These are phyloP conservation scores for Penicillium ochrochloron DNA, from an alignment of 495 filamentous ascomycete species.

Conservation along the genomic window DNA sequence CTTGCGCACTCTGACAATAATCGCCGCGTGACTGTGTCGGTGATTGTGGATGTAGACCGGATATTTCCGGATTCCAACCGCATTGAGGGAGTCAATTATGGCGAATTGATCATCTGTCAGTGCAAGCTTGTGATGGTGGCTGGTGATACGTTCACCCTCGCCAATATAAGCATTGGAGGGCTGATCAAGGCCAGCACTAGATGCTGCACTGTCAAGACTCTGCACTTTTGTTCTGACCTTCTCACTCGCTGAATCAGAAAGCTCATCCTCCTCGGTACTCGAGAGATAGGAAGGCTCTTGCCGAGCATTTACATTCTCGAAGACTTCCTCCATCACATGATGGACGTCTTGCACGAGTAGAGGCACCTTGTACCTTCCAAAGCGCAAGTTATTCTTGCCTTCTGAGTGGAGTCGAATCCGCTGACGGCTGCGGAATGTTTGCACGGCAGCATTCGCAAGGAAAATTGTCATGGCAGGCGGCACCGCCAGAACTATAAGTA, in stretches of 20 bases:
- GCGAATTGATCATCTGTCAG: constrained; percentile 78
- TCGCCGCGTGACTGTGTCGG: constrained; percentile 84
- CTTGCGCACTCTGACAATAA: constrained; percentile 74
- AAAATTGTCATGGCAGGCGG: constrained; percentile 72
- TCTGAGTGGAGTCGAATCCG: constrained; percentile 77
- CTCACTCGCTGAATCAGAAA: constrained; percentile 13
- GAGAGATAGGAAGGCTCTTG: constrained; percentile 67
- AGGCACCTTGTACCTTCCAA: constrained; percentile 73
- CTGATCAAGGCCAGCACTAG: background rate
- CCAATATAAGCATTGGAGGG: background rate
- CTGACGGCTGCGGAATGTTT: constrained; percentile 70
- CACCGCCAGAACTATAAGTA: constrained; percentile 67
- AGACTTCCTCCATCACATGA: constrained; percentile 71
- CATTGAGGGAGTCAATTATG: constrained; percentile 79
- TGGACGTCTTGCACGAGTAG: constrained; percentile 74
- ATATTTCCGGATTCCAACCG: constrained; percentile 78
- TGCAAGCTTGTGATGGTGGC: constrained; percentile 65
- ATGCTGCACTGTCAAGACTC: background rate
- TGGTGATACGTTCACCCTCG: background rate
- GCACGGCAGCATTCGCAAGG: constrained; percentile 73
- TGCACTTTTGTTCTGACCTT: background rate
- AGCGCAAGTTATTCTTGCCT: constrained; percentile 66
- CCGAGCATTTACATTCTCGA: constrained; percentile 67
- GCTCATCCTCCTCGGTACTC: constrained; percentile 18
- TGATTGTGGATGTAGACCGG: constrained; percentile 84